Conservation (phyloP, 2,329 filamentous ascomycete genomes). For the Stachybotrys chlorohalonatus region DNA sequence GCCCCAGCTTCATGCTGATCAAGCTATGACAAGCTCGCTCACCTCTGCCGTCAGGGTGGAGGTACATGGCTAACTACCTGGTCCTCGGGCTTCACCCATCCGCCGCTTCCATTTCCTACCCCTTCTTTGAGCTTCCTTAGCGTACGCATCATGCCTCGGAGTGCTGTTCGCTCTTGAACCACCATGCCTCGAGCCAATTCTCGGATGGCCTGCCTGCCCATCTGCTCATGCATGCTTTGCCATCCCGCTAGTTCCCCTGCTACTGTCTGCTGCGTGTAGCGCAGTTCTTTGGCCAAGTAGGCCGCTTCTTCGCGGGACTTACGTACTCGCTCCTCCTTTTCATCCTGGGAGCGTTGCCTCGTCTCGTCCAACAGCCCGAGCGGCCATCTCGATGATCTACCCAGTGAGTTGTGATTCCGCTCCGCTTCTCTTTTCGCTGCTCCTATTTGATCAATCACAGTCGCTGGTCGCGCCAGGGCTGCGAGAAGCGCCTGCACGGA, state of each 20-base stretch:
- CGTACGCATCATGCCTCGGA: constrained; percentile 74
- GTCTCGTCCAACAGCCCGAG: constrained; percentile 80
- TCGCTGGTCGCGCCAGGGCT: constrained; percentile 69
- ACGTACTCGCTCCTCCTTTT: constrained; percentile 71
- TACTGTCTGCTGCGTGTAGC: constrained; percentile 90
- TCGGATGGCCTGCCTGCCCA: constrained; percentile 64
- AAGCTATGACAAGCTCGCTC: no score
- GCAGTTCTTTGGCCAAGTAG: constrained; percentile 68
- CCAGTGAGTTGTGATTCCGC: constrained; percentile 65
- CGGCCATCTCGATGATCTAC: constrained; percentile 70
- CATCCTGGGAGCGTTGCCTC: constrained; percentile 69
- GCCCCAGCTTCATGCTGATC: neutral
- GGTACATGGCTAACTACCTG: neutral
- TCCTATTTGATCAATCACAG: constrained; percentile 69
- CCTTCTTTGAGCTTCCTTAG: constrained; percentile 47
- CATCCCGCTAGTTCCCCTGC: constrained; percentile 86
- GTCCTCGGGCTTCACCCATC: neutral
- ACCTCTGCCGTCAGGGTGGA: no score
- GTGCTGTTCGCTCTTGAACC: constrained; percentile 66
- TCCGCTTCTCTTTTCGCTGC: constrained; percentile 67
- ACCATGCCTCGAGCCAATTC: constrained; percentile 73
- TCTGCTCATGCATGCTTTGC: constrained; percentile 78
- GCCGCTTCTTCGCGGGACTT: constrained; percentile 62
- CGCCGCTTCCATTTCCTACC: neutral
- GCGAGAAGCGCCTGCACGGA: constrained; percentile 75